Evolutionary conservation across 2,329 filamentous ascomycete species (phyloP), one percentile per base, ranked within the genome.

Genomic region (Ophiostoma australiae): DNA sequence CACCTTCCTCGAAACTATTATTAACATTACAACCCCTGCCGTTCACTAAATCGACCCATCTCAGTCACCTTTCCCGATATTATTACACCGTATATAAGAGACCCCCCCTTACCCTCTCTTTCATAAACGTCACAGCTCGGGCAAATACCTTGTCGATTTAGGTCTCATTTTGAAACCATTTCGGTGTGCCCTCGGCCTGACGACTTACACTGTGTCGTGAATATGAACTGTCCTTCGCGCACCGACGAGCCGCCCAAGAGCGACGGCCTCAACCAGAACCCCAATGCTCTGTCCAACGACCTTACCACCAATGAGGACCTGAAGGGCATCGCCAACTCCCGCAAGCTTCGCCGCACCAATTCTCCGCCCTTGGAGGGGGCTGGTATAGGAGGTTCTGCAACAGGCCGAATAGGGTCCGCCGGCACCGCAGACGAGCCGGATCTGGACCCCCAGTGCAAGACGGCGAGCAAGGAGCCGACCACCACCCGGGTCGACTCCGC

Each of bases 261-360:
- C 73, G 80, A 80, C 71, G 82, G 80, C 70, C 83, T 81, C 76
- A 88, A 88, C 76, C 86, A 88, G 77, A 87, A 80, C 74, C 86
- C 86, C 13, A 81, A 83, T 74, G 78, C 79, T 8, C 78, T 88
- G 67, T 83, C 84, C 41, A 82, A 83, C 73, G 85, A 88, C 75
- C 80, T 85, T 67, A 86, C 84, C n/a, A 88, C 86, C 17, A 83
- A 85, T 72, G 82, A 84, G 71, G 85, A 87, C 74, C 78, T 88
- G 71, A 84, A 85, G 75, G 82, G 83, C 72, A 80, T 85, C 74
- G 83, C 82, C 68, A 87, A 86, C 70, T 71, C 77, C 31, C 76
- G 80, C 35, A 76, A 75, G 58, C 77, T 76, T 70, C 75, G 77
- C 23, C 75, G 75, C 20, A 39, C 70, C 5, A 55, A 70, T 2